Percentiles rank a stretch among this genome's conserved stretches.
Conservation (phyloP, 768 basidiomycete species). For the Tephrocybe sp. region DNA sequence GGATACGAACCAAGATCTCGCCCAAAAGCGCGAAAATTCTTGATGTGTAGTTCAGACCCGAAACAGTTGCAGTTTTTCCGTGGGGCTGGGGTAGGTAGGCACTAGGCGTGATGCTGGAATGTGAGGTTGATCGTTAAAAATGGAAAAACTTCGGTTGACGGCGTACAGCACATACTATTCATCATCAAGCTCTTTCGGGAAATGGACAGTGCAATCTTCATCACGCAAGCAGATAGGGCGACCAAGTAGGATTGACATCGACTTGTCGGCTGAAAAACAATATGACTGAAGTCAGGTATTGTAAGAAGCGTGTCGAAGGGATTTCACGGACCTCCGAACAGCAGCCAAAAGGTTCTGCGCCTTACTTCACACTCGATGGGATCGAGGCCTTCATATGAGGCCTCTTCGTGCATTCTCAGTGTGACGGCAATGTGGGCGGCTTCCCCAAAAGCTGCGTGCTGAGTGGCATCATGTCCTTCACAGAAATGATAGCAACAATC, state of each 20-base stretch:
- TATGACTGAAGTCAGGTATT: constrained; percentile 8
- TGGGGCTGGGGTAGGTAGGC: constrained; percentile 86
- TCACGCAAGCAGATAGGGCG: constrained; percentile 85
- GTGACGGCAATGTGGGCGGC: constrained; percentile 83
- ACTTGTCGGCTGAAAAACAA: constrained; percentile 75
- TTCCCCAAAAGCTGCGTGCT: constrained; percentile 86
- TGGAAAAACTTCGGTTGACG: constrained; percentile 31
- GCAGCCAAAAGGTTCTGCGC: constrained; percentile 85
- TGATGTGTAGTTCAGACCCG: constrained; percentile 85
- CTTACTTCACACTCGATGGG: constrained; percentile 88
- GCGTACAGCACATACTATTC: constrained; percentile 66
- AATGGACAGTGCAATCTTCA: constrained; percentile 88
- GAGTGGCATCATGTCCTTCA: constrained; percentile 84
- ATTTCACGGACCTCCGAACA: constrained; percentile 72
- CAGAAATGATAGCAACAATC: constrained; percentile 88
- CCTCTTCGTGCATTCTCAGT: constrained; percentile 84
- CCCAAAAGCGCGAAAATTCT: constrained; percentile 84
- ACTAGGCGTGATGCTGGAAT: constrained; percentile 72
- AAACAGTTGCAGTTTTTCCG: constrained; percentile 81
- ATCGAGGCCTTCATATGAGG: constrained; percentile 77
- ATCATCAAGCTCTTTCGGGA: constrained; percentile 86
- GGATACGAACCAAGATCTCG: constrained; percentile 84
- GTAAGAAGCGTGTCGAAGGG: background rate
- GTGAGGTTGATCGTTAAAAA: constrained; percentile 14
- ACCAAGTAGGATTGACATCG: constrained; percentile 82